Evolutionary conservation across 1,284 basidiomycete genomes (phyloP), one percentile per base, ranked within the genome.

Genomic region (Sphagnurus paluster): DNA sequence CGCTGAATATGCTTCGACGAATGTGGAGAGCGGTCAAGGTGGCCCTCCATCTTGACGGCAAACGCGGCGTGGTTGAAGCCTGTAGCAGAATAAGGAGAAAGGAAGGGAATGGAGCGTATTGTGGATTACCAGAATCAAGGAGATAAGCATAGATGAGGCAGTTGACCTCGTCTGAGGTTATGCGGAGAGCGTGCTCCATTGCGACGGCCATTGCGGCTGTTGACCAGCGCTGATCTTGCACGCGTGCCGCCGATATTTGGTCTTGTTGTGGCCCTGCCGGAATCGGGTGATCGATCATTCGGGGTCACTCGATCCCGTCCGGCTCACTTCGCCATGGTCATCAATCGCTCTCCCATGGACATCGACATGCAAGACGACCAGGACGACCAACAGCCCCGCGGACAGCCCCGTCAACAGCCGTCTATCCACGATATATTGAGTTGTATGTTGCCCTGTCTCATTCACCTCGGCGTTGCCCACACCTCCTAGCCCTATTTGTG

Each of bases 151-250:
- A 82, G 41, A 93, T 83, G 47, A 93, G 77, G 59, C 84, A 87
- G 64, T 93, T 93, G 44, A 93, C 75, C 62, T 93, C 90, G 59
- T 91, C 89, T 32, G 89, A 84, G 32, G 83, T 82, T 56, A 93
- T 85, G 28, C 74, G 70, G 41, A 84, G 75, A 37, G 77, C 72
- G 46, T 67, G 66, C 34, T 68, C 63, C 43, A 62, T 61, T 65
- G 72, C 70, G 23, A 43, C 46, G 34, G 37, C 36, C 42, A 39
- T 39, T 38, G 21, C 8, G 10, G 24, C 5, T 13, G 13, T 25
- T 25, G 13, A 26, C n/a, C n/a, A n/a, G n/a, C n/a, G 16, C 23
- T 41, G 26, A 32, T 9, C 19, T 11, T n/a, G n/a, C n/a, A n/a
- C n/a, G 1, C 20, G 9, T 7, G 20, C 4, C 34, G 47, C 28